Base-by-base conservation (phyloP, 2,329 filamentous ascomycete genomes). In the Hypoxylon sp. region DNA sequence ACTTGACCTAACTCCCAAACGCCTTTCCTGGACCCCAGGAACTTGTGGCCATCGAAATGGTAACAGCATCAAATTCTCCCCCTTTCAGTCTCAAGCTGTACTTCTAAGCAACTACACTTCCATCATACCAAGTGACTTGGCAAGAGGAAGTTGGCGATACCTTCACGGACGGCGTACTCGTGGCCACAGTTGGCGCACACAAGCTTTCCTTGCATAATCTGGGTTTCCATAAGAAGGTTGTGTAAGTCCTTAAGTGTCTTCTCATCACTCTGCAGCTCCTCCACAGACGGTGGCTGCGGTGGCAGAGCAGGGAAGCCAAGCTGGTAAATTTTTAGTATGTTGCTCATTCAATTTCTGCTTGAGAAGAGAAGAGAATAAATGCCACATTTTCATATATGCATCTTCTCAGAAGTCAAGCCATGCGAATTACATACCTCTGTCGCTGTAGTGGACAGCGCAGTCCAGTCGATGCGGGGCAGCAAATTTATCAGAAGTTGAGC, bases 121-220 rank as follows among this genome's bases (percentile, higher is more conserved):
- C 1, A 22, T 81, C 78, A 89, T 51, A 94, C 96, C 80, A 99
- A 82, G 83, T 99, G 96, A 76, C 92, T 96, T 11, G 96, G 96
- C 73, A 99, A 82, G 78, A 99, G 82, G 77, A 99, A 99, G 81
- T 98, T 98, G 66, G 94, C 94, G 80, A 98, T 97, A 4, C 96
- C 96, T 82, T 99, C 95, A 79, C 96, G 94, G 70, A 99, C 91
- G 65, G 90, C 90, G 81, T 98, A 99, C 83, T 97, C 93, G 79
- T 98, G 95, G 52, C 92, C 93, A 78, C 96, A 99, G 80, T 92
- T 92, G 52, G 89, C 94, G 80, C 96, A 99, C 4, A 94, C 92
- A 71, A 99, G 85, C 81, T 93, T 95, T 2, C 96, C 96, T 81
- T 95, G 92, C 39, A 89, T 87, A 66, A 99, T 92, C 76, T 94